Conservation (phyloP, 176 grass and related monocot genomes). For the Cocos nucifera region DNA sequence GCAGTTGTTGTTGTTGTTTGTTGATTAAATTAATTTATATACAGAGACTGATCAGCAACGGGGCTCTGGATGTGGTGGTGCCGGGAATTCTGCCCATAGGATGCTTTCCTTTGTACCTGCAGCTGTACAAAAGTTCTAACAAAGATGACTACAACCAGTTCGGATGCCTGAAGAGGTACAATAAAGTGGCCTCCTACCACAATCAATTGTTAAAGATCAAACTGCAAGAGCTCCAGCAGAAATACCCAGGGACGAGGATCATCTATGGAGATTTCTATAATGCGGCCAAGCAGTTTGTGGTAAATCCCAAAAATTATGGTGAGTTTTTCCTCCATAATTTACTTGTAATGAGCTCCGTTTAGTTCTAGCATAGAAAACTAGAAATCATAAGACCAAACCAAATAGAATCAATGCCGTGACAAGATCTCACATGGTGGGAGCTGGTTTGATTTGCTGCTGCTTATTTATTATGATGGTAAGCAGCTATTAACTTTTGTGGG, state of each 20-base stretch:
- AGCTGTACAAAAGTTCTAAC: constrained; percentile 39
- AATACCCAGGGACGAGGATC: constrained; percentile 32
- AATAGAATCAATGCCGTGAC: too few relatives aligned
- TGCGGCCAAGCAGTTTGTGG: constrained; percentile 40
- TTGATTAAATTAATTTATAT: too few relatives aligned
- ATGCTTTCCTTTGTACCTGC: constrained; percentile 59
- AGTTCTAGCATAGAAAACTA: too few relatives aligned
- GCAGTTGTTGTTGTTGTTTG: too few relatives aligned
- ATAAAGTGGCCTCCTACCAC: constrained; percentile 48
- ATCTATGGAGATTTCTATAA: constrained; percentile 81
- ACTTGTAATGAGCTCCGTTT: too few relatives aligned
- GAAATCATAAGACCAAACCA: too few relatives aligned
- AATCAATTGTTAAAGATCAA: constrained; percentile 50
- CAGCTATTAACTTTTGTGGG: too few relatives aligned
- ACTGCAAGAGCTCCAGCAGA: constrained; percentile 33
- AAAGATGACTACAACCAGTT: constrained; percentile 34
- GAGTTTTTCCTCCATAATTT: constrained; percentile 6
- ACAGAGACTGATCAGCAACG: constrained; percentile 40
- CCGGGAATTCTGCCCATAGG: constrained; percentile 66
- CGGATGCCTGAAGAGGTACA: constrained; percentile 67
- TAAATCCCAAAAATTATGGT: constrained; percentile 56
- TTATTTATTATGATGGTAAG: too few relatives aligned
- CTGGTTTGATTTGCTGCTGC: too few relatives aligned
- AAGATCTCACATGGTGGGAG: too few relatives aligned
- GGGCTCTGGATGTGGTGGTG: constrained; percentile 56